These are phyloP conservation scores for Chaetomium globosum DNA, from an alignment of 2,329 filamentous ascomycete genomes.

Conservation along the genomic window DNA sequence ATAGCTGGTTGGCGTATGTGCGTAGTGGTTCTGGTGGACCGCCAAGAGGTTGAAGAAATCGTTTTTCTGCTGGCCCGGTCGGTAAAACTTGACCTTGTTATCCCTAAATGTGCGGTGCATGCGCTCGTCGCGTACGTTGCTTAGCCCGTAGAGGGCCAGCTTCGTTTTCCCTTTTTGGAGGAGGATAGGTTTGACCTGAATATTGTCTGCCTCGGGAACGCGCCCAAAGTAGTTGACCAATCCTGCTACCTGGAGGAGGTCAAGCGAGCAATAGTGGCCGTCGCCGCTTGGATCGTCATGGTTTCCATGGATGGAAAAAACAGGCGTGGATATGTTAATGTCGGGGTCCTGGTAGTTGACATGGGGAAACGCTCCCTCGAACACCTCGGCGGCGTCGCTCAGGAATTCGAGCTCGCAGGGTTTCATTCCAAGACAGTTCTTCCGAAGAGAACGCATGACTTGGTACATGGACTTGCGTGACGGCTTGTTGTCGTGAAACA, in stretches of 20 bases:
- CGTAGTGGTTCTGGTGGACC: constrained; percentile 94
- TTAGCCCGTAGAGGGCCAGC: constrained; percentile 88
- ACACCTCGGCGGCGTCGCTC: constrained; percentile 88
- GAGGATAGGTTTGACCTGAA: constrained; percentile 85
- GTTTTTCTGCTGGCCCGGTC: constrained; percentile 73
- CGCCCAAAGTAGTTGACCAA: constrained; percentile 95
- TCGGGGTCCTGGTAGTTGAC: constrained; percentile 98
- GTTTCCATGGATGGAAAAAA: constrained; percentile 98
- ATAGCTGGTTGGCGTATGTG: constrained; percentile 89
- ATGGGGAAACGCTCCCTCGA: constrained; percentile 85
- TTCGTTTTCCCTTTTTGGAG: constrained; percentile 94
- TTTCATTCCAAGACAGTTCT: constrained; percentile 93
- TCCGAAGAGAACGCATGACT: constrained; percentile 90
- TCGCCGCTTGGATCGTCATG: constrained; percentile 98
- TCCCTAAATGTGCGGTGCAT: constrained; percentile 93
- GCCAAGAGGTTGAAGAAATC: constrained; percentile 97
- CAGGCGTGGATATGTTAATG: constrained; percentile 94
- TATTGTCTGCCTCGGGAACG: constrained; percentile 89
- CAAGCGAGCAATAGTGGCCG: constrained; percentile 86
- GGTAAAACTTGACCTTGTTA: constrained; percentile 90
- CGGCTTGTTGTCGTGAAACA: constrained; percentile 98
- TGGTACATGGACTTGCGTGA: constrained; percentile 95
- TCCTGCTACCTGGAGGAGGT: constrained; percentile 86
- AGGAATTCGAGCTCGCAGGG: constrained; percentile 94
- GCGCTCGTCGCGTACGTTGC: constrained; percentile 93